phyloP scores from a whole-genome alignment of 768 basidiomycete species.

The Tricholoma sp. region DNA sequence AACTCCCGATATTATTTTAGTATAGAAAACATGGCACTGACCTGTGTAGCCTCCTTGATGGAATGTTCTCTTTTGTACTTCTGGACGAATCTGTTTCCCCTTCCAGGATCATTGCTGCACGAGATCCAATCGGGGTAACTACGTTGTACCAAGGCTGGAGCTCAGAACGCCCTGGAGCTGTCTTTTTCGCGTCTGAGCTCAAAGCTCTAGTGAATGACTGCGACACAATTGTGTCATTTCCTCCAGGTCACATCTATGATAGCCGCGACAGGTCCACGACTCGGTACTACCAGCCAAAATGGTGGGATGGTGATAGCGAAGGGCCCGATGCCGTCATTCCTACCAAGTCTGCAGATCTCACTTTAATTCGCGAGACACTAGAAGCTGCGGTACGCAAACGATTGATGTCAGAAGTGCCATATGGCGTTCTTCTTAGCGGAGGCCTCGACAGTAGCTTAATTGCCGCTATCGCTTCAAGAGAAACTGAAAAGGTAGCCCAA shows the following conservation, averaged over 20 bases:
- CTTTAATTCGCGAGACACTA: conserved; percentile 69
- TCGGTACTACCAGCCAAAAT: conserved; percentile 83
- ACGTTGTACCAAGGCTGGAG: conserved; percentile 98
- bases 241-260: conserved; percentile 96
- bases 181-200: conserved; percentile 95
- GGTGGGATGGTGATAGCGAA: conserved; percentile 86
- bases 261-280: conserved; percentile 71
- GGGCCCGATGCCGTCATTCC: conserved; percentile 51
- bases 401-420: conserved; percentile 97
- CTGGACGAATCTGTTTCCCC: conserved; percentile 91
- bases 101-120: conserved; percentile 88
- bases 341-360: conserved; percentile 57
- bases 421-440: conserved; percentile 92
- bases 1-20: conserved; percentile 33
- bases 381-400: conserved; percentile 93
- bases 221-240: conserved; percentile 92
- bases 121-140: conserved; percentile 97
- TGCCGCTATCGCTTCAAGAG: conserved; percentile 89
- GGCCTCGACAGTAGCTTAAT: conserved; percentile 96
- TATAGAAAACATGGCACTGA: conserved; percentile 79
- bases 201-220: conserved; percentile 90
- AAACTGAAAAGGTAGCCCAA: conserved; percentile 87
- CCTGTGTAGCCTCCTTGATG: conserved; percentile 80
- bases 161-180: conserved; percentile 73
- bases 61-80: conserved; percentile 98